Conservation (phyloP, 257 asterid species). For the Lycium ferocissimum region DNA sequence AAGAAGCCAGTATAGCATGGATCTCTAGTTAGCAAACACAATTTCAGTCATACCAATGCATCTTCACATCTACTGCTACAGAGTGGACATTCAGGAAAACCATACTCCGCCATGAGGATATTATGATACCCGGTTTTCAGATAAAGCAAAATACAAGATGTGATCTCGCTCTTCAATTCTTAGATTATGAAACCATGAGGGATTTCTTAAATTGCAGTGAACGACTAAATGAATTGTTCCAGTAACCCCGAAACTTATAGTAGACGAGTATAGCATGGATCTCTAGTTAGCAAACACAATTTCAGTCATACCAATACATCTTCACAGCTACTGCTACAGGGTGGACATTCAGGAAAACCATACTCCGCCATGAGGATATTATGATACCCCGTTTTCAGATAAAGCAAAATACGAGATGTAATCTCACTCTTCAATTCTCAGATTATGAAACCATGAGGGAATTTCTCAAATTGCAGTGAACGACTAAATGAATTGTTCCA, state of each 20-base stretch:
- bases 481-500: not conserved
- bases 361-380: not conserved
- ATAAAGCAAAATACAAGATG: not conserved
- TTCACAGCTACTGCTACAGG: not conserved
- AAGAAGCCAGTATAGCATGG: not conserved
- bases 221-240: not conserved
- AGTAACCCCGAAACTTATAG: not conserved
- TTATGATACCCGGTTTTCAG: not conserved
- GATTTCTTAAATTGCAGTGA: not conserved
- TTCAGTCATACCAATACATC: not conserved
- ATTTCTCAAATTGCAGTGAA: not conserved
- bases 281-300: not conserved
- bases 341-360: not conserved
- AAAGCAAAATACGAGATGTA: not conserved
- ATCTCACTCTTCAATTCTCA: not conserved
- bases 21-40: not conserved
- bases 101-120: not conserved
- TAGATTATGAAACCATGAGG: slow-evolving; percentile 13
- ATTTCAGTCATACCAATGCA: not conserved
- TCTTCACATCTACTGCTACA: not conserved
- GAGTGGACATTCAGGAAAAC: not conserved
- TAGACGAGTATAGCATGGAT: not conserved
- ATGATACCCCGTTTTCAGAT: not conserved
- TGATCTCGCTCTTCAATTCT: not conserved
- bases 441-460: slow-evolving; percentile 1